Base-by-base conservation (phyloP, 306 rosid species). In the Trichosanthes cucumerina region DNA sequence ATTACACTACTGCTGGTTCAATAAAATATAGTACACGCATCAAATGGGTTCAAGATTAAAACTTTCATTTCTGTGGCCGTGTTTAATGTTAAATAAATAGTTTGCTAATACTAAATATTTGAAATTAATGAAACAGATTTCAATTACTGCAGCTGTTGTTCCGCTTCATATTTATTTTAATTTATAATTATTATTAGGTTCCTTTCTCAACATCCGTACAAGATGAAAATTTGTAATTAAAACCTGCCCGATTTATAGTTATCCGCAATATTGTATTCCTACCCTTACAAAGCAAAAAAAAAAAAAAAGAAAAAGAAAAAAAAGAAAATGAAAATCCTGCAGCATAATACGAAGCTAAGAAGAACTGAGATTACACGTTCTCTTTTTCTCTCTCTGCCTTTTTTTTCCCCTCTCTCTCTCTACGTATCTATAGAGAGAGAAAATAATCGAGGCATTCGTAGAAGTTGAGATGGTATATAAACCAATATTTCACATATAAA, bases 391-490 rank as follows among this genome's bases (percentile, higher is more conserved):
- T 68, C 75, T 33, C 24, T 79, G 41, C 63, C 68, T 66, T 0
- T 9, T 2, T 44, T 44, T 44, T 44, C 7, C 5, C 7, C 19
- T 71, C 59, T 82, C 77, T 81, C 80, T 75, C 77, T 83, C 71
- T 60, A 83, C 65, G 86, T 75, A 80, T 76, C 59, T 58, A 62
- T 63, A 82, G 36, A 28, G 78, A 82, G 83, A 69, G 79, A 57
- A 73, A 33, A 63, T 59, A 79, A 62, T 66, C 56, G 56, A 84
- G 76, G 47, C 63, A 71, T 77, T 82, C 43, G 76, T 66, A 59
- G 75, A 79, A 91, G 89, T 84, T 86, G 82, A 38, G 78, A 79
- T 86, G 92, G 86, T 86, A 82, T 87, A 89, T 81, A 84, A 87
- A 69, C 78, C 86, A 68, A 68, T 39, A 83, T 57, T 84, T 58